Evolutionary conservation across 192 early-diverging fungal species (phyloP), one percentile per base, ranked within the genome.

Genomic region (Coemansia sp.): DNA sequence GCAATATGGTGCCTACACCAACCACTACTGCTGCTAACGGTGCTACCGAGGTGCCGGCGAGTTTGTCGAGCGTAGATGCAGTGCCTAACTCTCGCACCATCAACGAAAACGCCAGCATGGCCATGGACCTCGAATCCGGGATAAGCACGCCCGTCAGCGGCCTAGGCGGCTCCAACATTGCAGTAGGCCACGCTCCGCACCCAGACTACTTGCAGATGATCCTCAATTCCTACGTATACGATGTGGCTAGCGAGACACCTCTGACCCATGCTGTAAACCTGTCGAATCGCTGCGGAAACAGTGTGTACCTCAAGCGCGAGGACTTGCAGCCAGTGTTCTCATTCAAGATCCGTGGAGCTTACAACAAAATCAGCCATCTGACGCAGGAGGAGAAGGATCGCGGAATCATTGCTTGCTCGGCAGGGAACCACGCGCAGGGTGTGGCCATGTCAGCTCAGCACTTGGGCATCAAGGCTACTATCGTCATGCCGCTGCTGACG

Each of bases 371-470:
- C 76, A 87, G 88, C 32, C 91, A 95, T 66, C 82, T 99, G 50
- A 86, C 90, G 2, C 72, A 75, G 2, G 90, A 88, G 36, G 98
- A 99, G 77, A 88, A 86, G 67, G 69, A 72, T n/a, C 78, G 84
- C 14, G 98, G 98, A 6, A 94, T 99, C 38, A 93, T 98, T 65
- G 95, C 95, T 4, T 98, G 95, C 72, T 97, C 94, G 57, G 96
- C 96, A n/a, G 95, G 90, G 68, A 99, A 99, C 84, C 96, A 99
- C 74, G 96, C 98, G 14, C 98, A 98, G 80, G 95, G 95, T 23
- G 97, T 98, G 8, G 98, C 98, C 10, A 85, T 94, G 65, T 90
- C 95, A 10, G 96, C 98, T 8, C 90, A 94, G 71, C 89, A 93
- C 60, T 78, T 99, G 84, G 94, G 93, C 10, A 92, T 99, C 65